phyloP scores from a whole-genome alignment of 2,329 filamentous ascomycete species.

The Colletotrichum graminicola region DNA sequence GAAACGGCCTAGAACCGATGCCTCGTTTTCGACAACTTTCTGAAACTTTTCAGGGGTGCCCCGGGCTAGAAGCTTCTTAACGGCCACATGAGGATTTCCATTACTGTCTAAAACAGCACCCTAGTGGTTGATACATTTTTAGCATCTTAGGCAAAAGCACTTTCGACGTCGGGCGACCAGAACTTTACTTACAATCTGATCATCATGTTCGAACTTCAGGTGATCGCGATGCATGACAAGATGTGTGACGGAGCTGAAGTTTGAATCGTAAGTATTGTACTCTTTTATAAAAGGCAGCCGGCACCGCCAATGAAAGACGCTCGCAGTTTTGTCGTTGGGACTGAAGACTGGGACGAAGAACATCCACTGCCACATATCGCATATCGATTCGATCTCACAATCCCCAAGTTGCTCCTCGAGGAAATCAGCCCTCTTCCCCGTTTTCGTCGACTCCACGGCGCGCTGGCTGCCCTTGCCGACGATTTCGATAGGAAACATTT shows the following conservation, averaged over 20 bases:
- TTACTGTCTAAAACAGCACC: neutral
- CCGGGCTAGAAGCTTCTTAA: neutral
- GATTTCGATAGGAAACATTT: neutral
- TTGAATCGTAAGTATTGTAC: neutral
- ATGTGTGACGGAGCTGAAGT: conserved; percentile 5
- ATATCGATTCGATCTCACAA: neutral
- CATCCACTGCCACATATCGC: neutral
- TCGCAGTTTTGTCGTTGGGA: neutral
- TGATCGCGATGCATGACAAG: conserved; percentile 3
- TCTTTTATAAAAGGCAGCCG: neutral
- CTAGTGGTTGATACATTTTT: neutral
- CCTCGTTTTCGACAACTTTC: neutral
- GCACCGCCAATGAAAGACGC: neutral
- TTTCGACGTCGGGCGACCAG: neutral
- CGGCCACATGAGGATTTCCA: neutral
- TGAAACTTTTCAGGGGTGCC: neutral
- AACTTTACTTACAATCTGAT: neutral
- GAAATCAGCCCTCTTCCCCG: neutral
- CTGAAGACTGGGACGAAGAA: conserved; percentile 3
- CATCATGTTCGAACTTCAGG: neutral
- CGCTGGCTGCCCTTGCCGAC: neutral
- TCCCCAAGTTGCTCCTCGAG: neutral
- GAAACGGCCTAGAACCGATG: neutral
- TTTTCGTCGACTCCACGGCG: neutral
- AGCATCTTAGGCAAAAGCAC: neutral